Conservation (phyloP, 1,284 basidiomycete genomes). For the Marasmius sp. region DNA sequence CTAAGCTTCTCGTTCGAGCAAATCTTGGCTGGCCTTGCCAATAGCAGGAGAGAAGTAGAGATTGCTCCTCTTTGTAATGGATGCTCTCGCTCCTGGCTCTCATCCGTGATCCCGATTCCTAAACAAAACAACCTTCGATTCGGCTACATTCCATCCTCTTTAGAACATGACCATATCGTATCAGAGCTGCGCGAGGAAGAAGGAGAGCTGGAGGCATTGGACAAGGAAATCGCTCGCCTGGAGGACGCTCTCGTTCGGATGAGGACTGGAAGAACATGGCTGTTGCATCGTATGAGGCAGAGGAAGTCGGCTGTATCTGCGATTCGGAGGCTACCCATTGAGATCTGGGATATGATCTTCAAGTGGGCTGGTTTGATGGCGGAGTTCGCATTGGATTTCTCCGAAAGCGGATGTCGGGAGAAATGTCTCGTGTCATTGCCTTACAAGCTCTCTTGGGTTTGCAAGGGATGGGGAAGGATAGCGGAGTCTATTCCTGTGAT, state of each 20-base stretch:
- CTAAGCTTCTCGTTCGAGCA: neutral
- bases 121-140: neutral
- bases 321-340: neutral
- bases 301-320: neutral
- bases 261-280: neutral
- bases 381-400: neutral
- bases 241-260: neutral
- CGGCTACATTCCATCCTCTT: neutral
- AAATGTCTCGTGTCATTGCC: neutral
- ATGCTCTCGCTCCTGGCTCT: neutral
- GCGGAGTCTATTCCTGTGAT: neutral
- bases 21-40: neutral
- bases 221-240: neutral
- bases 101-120: neutral
- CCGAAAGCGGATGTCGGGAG: neutral
- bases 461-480: neutral
- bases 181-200: neutral
- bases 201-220: neutral
- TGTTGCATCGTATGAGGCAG: neutral
- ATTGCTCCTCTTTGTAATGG: neutral
- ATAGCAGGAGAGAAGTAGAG: neutral
- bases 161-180: neutral
- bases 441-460: neutral
- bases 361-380: neutral
- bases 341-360: neutral